Evolutionary conservation across 2,329 filamentous ascomycete genomes (phyloP).

Genomic region (Chalaropsis ovoidea): DNA sequence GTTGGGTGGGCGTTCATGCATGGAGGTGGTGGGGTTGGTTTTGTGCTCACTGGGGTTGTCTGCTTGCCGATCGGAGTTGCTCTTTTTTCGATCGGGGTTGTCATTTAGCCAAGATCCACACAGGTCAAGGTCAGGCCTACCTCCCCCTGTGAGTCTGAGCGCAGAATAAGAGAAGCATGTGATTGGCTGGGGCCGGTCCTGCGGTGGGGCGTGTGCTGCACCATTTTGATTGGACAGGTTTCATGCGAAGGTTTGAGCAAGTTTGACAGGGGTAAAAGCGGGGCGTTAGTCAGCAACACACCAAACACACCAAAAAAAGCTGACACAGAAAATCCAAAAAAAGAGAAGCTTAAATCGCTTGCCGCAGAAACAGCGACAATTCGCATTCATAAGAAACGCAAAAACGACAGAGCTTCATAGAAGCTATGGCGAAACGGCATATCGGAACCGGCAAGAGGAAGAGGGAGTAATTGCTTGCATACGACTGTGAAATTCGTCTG

Average conservation of each 20-base stretch:
- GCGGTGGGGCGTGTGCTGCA: not conserved
- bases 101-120: not conserved
- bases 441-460: not conserved
- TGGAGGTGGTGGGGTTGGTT: not conserved
- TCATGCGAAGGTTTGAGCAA: conserved; percentile 42
- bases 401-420: not conserved
- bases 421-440: conserved; percentile 1
- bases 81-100: rapidly evolving
- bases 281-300: not conserved
- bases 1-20: too few species aligned
- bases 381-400: too few species aligned
- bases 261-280: conserved; percentile 29
- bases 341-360: not conserved
- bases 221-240: conserved; percentile 11
- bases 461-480: conserved; percentile 4
- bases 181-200: not conserved
- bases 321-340: not conserved
- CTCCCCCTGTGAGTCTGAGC: not conserved
- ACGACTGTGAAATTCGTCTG: not conserved
- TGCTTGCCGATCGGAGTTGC: not conserved
- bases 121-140: too few species aligned
- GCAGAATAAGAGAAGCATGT: not conserved
- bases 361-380: not conserved
- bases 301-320: not conserved
- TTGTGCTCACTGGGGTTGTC: too few species aligned